Base-by-base conservation (phyloP, 208 protist genomes). In the Naegleria lovaniensis region DNA sequence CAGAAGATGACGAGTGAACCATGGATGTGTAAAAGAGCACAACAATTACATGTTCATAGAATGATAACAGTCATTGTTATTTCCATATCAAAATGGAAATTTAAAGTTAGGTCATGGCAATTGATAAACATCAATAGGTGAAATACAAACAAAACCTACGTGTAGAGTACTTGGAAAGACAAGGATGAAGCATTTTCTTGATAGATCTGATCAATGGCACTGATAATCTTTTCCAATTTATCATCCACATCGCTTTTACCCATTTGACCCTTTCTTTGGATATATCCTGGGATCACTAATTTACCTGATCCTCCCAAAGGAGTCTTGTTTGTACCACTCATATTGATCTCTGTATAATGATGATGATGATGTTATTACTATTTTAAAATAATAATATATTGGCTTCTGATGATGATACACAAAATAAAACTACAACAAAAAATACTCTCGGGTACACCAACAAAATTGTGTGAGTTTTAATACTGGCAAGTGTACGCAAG, bases 111-210 rank as follows among this genome's bases (percentile, higher is more conserved):
- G 0, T 29, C 86, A 40, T 11, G n/a, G 39, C 13, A 79, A 59
- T 55, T 33, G 19, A 88, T 75, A 7, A 29, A 22, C 13, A 16
- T 25, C 36, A 75, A 58, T 3, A 85, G 15, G 5, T 11, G 91
- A 41, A 92, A 25, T 59, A 79, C 29, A n/a, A 92, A 25, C 11
- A 59, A 29, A 40, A 40, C 59, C 3, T 59, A 95, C 94, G 93
- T 92, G 39, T 96, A 96, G 4, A 96, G 86, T 76, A 96, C 94
- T 91, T 96, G 95, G 36, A 96, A 96, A 79, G 79, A 92, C 0
- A 96, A 87, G 15, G 75, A 90, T 41, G 90, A 92, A 29, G 93
- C 92, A 90, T 96, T 95, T 48, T 96, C 89, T 41, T 92, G 51
- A 85, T 95, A 94, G 48, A 96, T 96, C 52, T 95, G 90, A 33